These are phyloP conservation scores for Chlorociboria aeruginascens DNA, from an alignment of 495 filamentous ascomycete species.

Conservation along the genomic window DNA sequence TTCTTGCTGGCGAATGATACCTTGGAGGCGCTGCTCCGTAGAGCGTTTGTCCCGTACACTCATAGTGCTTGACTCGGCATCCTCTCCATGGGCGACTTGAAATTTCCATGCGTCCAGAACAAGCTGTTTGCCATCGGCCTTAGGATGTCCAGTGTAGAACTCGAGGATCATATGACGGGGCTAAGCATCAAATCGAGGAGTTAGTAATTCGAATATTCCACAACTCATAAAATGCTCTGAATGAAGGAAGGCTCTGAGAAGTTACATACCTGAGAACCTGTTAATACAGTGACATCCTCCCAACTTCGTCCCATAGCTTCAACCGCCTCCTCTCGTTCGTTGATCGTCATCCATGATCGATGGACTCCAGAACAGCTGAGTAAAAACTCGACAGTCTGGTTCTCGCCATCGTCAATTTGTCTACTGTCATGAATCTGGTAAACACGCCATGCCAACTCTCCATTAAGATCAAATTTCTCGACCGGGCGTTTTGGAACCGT, in stretches of 20 bases:
- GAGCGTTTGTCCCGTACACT: not conserved
- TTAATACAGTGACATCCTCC: slow-evolving; percentile 3
- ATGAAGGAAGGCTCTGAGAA: not conserved
- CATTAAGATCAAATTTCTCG: slow-evolving; percentile 2
- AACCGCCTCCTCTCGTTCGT: not conserved
- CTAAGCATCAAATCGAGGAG: too few species aligned
- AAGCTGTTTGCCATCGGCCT: not conserved
- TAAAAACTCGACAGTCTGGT: slow-evolving; percentile 1
- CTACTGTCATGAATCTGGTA: not conserved
- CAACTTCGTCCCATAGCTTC: not conserved
- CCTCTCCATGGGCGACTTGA: not conserved
- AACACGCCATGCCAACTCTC: slow-evolving; percentile 6
- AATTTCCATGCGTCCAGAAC: slow-evolving; percentile 1
- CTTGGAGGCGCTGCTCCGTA: not conserved
- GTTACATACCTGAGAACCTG: not conserved
- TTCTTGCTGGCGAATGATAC: not conserved
- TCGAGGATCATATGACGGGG: not conserved
- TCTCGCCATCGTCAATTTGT: not conserved
- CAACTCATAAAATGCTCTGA: too few species aligned
- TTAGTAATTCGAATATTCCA: too few species aligned
- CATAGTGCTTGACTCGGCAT: not conserved
- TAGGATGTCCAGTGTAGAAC: slow-evolving; percentile 1
- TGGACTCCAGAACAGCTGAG: not conserved
- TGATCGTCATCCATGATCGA: not conserved
- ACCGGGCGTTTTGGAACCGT: not conserved